Evolutionary conservation across 2,329 filamentous ascomycete genomes (phyloP), one percentile per base, ranked within the genome.

Genomic region (Aspergillus sp.): DNA sequence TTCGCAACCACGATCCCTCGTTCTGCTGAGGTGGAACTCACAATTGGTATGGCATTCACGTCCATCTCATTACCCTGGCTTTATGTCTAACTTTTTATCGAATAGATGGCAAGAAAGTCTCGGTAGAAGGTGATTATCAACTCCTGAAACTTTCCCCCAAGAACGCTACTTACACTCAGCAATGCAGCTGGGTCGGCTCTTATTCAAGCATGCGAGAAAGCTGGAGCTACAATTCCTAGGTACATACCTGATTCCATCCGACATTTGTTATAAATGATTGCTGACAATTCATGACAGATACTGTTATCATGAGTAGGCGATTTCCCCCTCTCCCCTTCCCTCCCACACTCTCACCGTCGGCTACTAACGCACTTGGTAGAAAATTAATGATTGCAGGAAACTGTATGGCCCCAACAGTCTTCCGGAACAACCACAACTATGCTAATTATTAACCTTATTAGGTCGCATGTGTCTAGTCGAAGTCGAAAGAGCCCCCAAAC

Each of bases 341-440:
- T 48, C 55, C 65, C 27, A 51, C n/a, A 19, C 40, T 27, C 24
- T 54, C 60, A 37, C 50, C 33, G 27, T 17, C 30, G 30, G 22
- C 53, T 65, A 57, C 72, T 74, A 71, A 70, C 62, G 50, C 51
- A 45, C 59, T 56, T 6, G 24, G 56, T 72, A 93, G 90, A 76
- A 98, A 99, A 81, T 85, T 99, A 68, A 92, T 96, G 89, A 96
- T 99, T 83, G 95, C 95, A 72, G 95, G 95, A 79, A 99, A 98
- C 80, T 99, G 95, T 80, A 69, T 46, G 74, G 65, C 37, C 33
- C 8, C 13, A 33, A 3, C 12, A 55, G 11, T 40, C n/a, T 33
- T 22, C 13, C 13, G 6, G n/a, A 13, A 24, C 8, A 15, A 11
- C n/a, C 9, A 7, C 13, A 42, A 39, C 20, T n/a, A 20, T 52